phyloP scores from a whole-genome alignment of 1,284 basidiomycete species.

The Rhodotorula sp. region DNA sequence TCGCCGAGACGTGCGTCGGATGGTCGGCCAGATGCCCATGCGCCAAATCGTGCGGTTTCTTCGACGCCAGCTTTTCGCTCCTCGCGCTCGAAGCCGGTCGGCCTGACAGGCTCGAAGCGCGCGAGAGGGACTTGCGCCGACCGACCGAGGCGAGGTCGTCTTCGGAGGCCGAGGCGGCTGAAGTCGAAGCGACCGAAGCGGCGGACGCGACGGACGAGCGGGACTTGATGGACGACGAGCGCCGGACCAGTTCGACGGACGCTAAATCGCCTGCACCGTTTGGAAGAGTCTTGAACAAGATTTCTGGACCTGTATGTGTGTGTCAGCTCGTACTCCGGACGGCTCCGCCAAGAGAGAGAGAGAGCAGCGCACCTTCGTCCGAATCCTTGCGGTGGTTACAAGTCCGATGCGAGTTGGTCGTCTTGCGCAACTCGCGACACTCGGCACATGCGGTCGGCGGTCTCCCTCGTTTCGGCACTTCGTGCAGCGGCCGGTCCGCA shows the following conservation, averaged over 20 bases:
- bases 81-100: constrained; percentile 6
- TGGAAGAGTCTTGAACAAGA: constrained; percentile 18
- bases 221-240: constrained; percentile 16
- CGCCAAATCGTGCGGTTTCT: constrained; percentile 34
- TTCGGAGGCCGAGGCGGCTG: background rate
- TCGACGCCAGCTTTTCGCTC: no score
- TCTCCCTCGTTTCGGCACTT: constrained; percentile 19
- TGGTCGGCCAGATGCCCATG: constrained; percentile 30
- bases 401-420: constrained; percentile 24
- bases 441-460: constrained; percentile 19
- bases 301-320: background rate
- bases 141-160: constrained; percentile 26
- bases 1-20: constrained; percentile 20
- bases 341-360: background rate
- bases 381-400: constrained; percentile 15
- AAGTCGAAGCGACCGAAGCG: background rate
- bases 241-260: constrained; percentile 13
- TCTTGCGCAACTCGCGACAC: constrained; percentile 13
- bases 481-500: constrained; percentile 24
- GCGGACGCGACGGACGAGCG: constrained; percentile 27
- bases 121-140: constrained; percentile 24
- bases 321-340: background rate
- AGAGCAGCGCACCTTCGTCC: background rate
- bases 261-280: constrained; percentile 12
- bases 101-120: constrained; percentile 9